Conservation (phyloP, 176 grass and related monocot species). For the Themeda triandra region DNA sequence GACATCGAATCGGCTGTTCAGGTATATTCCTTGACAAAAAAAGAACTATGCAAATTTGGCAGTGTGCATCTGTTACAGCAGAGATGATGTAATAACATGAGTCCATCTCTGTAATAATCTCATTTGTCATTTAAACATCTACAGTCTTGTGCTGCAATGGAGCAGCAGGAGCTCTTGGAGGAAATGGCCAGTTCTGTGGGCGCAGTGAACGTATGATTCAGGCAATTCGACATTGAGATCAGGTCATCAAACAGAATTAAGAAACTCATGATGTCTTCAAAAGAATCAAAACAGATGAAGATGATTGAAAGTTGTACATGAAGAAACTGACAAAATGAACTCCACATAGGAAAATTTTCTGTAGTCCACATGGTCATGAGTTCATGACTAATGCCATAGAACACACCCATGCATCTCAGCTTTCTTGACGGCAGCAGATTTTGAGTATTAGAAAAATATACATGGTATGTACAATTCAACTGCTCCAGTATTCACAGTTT, state of each 20-base stretch:
- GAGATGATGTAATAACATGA: neutral
- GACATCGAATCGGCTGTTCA: constrained; percentile 79
- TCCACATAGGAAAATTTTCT: neutral
- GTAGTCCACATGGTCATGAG: constrained; percentile 5
- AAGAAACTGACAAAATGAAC: neutral
- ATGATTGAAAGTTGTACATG: constrained; percentile 8
- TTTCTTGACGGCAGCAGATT: constrained; percentile 8
- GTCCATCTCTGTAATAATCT: neutral
- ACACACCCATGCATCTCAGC: neutral
- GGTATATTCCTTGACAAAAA: constrained; percentile 40
- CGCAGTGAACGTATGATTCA: constrained; percentile 13
- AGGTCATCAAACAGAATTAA: neutral
- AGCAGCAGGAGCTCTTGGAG: constrained; percentile 92
- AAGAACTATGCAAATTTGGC: neutral
- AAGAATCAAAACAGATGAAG: neutral
- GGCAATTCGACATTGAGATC: neutral
- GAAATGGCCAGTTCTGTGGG: constrained; percentile 64
- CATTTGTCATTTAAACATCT: neutral
- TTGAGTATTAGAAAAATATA: constrained; percentile 15
- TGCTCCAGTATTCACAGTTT: neutral
- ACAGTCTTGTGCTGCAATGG: constrained; percentile 67
- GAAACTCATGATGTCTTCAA: neutral
- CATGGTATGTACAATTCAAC: neutral
- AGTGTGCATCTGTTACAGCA: neutral
- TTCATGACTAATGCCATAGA: constrained; percentile 2